Base-by-base conservation (phyloP, 2,329 filamentous ascomycete species). In the Aspergillus sp. region DNA sequence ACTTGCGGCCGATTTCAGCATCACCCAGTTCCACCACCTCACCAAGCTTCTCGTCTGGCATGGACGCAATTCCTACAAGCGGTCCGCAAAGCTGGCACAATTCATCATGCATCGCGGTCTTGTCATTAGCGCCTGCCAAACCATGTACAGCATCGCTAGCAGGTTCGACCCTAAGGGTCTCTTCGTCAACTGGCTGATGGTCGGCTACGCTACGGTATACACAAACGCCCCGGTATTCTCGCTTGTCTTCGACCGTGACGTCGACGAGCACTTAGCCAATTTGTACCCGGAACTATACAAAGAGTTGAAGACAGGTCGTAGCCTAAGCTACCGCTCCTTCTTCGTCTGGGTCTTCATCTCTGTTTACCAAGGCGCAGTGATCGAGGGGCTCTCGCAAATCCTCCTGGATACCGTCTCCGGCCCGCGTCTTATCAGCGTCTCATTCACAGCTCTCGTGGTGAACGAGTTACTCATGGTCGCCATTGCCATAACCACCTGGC, bases 1-100 rank as follows among this genome's bases (percentile, higher is more conserved):
- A 61, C 77, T 98, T 41, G 94, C 94, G 0, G 94, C 93, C 7
- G 93, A 98, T 66, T 98, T 98, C 68, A 93, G 86, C 49, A 94
- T 98, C 57, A 88, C 89, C 50, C 90, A 96, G 60, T 98, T 98
- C 69, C 86, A 83, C 60, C 89, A 98, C 64, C 73, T 98, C 19
- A 94, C 91, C 43, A 98, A 97, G 68, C 78, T 98, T 1, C 79
- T 98, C n/a, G 89, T 98, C 34, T 98, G 94, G 93, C 94, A 98
- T 64, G 93, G 93, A 1, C 83, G 94, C 30, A 98, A 98, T 70
- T 91, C 85, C 57, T 98, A 98, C 75, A 97, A 97, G 69, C 82
- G 94, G 41, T 88, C 83, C 49, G 93, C 93, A 29, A 98, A 98
- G 70, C 79, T 98, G 27, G 89, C 88, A 0, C 94, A 97, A 66